These are phyloP conservation scores for Selaginella moellendorffii DNA, from an alignment of 75 land plant species.

Conservation along the genomic window DNA sequence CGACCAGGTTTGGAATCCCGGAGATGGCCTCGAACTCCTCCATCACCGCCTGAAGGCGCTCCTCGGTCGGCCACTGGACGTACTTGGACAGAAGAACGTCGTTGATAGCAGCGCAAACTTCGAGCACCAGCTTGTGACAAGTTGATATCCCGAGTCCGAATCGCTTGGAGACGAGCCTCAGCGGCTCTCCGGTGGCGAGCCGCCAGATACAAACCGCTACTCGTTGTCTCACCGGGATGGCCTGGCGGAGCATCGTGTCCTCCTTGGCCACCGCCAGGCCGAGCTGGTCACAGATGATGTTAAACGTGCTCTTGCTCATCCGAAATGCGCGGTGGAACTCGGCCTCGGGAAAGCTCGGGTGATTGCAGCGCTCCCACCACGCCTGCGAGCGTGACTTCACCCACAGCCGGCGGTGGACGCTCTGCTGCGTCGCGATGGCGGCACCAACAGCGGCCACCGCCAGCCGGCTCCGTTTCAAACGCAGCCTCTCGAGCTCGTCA, in stretches of 20 bases:
- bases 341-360: constrained; percentile 63
- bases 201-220: constrained; percentile 97
- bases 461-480: constrained; percentile 17
- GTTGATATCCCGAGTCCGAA: constrained; percentile 96
- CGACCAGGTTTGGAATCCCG: constrained; percentile 76
- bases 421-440: constrained; percentile 33
- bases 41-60: constrained; percentile 21
- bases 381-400: constrained; percentile 64
- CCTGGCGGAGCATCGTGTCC: constrained; percentile 58
- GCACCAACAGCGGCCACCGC: constrained; percentile 26
- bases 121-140: constrained; percentile 88
- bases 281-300: constrained; percentile 72
- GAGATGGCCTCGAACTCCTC: constrained; percentile 53
- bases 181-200: constrained; percentile 91
- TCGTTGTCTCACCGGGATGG: constrained; percentile 66
- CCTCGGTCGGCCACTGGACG: constrained; percentile 66
- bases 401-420: constrained; percentile 67
- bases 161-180: constrained; percentile 70
- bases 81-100: constrained; percentile 72
- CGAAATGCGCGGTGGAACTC: constrained; percentile 70
- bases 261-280: constrained; percentile 60
- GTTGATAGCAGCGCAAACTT: constrained; percentile 83
- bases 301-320: constrained; percentile 67
- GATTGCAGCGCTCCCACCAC: constrained; percentile 60
- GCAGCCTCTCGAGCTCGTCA: constrained; percentile 20